Evolutionary conservation across 805 yeast genomes (phyloP).

Genomic region (Myxozyma neglecta): DNA sequence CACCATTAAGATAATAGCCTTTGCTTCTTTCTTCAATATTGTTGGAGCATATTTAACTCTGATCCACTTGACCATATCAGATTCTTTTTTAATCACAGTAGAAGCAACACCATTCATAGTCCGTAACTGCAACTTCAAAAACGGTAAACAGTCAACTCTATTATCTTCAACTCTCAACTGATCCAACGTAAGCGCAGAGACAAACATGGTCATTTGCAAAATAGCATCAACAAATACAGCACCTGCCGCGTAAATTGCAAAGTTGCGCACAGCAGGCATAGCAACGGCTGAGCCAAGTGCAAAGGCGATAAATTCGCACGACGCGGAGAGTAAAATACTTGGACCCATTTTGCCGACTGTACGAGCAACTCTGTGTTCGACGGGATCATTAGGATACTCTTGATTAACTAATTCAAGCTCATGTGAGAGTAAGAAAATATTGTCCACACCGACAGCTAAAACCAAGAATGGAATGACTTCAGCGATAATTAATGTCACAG

Average conservation of each 20-base stretch:
- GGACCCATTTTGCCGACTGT: constrained; percentile 82
- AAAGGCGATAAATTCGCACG: constrained; percentile 79
- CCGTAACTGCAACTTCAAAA: constrained; percentile 42
- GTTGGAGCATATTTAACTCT: constrained; percentile 58
- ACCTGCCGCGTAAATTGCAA: constrained; percentile 87
- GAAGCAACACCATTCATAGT: constrained; percentile 22
- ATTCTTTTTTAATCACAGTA: constrained; percentile 25
- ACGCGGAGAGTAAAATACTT: constrained; percentile 73
- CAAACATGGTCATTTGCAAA: constrained; percentile 78
- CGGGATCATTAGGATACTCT: constrained; percentile 48
- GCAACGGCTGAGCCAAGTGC: constrained; percentile 73
- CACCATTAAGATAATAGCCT: constrained; percentile 50
- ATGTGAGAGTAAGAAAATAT: constrained; percentile 81
- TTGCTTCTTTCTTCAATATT: constrained; percentile 51
- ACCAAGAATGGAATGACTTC: constrained; percentile 94
- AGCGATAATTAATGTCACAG: constrained; percentile 88
- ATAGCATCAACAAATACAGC: constrained; percentile 75
- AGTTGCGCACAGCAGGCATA: constrained; percentile 96
- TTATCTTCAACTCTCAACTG: constrained; percentile 59
- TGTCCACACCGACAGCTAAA: constrained; percentile 94
- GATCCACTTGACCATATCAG: constrained; percentile 45
- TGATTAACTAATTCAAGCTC: constrained; percentile 62
- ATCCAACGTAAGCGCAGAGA: constrained; percentile 68
- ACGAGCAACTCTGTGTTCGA: constrained; percentile 60
- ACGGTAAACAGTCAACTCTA: constrained; percentile 63